Evolutionary conservation across 768 basidiomycete genomes (phyloP).

Genomic region (Leccinum barrowsii): DNA sequence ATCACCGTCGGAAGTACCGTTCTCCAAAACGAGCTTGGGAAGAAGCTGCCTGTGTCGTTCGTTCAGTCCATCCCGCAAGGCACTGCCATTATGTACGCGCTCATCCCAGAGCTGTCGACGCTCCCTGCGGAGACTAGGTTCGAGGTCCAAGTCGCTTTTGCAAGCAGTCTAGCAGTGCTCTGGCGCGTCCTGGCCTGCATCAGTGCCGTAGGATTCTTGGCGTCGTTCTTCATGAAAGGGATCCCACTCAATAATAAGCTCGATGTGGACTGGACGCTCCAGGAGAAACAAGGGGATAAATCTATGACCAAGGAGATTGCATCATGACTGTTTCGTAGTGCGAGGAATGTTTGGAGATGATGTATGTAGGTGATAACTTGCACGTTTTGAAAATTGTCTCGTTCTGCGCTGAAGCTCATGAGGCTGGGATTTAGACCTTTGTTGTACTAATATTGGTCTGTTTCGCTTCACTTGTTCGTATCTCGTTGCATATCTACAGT

Average conservation of each 20-base stretch:
- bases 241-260: slow-evolving; percentile 2
- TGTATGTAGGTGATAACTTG: no score
- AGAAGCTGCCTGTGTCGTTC: slow-evolving; percentile 40
- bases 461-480: neutral
- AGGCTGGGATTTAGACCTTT: neutral
- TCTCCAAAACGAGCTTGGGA: slow-evolving; percentile 46
- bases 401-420: neutral
- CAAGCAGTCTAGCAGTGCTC: slow-evolving; percentile 34
- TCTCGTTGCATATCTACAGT: no score
- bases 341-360: no score
- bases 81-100: slow-evolving; percentile 41
- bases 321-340: neutral
- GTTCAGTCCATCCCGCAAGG: slow-evolving; percentile 32
- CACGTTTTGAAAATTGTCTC: neutral
- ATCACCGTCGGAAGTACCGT: slow-evolving; percentile 46
- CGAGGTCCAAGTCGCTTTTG: slow-evolving; percentile 42
- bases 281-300: neutral
- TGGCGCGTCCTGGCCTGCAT: slow-evolving; percentile 44
- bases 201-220: neutral
- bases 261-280: slow-evolving; percentile 4
- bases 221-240: slow-evolving; percentile 7
- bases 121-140: slow-evolving; percentile 32
- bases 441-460: no score
- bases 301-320: neutral
- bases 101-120: slow-evolving; percentile 40